These are phyloP conservation scores for Pleurotus tuoliensis DNA, from an alignment of 768 basidiomycete genomes.

Conservation along the genomic window DNA sequence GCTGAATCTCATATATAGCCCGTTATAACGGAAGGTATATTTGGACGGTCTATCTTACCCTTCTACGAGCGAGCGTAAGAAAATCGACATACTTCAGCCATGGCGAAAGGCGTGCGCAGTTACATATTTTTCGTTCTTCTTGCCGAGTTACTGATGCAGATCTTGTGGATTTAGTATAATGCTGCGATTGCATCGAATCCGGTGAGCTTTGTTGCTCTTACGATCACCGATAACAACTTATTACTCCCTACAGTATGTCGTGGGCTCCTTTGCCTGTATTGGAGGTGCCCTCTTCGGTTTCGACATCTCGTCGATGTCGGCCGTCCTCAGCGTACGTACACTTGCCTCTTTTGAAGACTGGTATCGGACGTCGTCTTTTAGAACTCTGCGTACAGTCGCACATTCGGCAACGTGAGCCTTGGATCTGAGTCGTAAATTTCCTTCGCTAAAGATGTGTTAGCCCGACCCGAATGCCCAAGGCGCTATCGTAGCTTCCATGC, in stretches of 20 bases:
- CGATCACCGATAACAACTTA: background rate
- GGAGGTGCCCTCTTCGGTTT: constrained; percentile 77
- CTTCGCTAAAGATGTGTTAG: constrained; percentile 16
- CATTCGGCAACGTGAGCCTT: constrained; percentile 31
- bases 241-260: constrained; percentile 50
- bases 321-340: constrained; percentile 52
- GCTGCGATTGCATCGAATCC: constrained; percentile 56
- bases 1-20: background rate
- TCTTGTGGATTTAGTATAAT: constrained; percentile 36
- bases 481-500: constrained; percentile 77
- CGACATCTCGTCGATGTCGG: constrained; percentile 83
- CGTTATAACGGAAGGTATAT: background rate
- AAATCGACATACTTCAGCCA: background rate
- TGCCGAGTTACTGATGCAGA: background rate
- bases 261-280: constrained; percentile 79
- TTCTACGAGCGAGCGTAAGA: background rate
- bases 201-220: constrained; percentile 22
- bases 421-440: background rate
- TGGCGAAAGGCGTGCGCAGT: constrained; percentile 4
- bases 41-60: background rate
- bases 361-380: constrained; percentile 11
- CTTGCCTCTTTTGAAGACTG: background rate
- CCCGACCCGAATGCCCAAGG: constrained; percentile 59
- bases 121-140: background rate
- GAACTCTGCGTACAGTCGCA: constrained; percentile 34